Base-by-base conservation (phyloP, 2,329 filamentous ascomycete genomes). In the Magnaporthiopsis incrustans region DNA sequence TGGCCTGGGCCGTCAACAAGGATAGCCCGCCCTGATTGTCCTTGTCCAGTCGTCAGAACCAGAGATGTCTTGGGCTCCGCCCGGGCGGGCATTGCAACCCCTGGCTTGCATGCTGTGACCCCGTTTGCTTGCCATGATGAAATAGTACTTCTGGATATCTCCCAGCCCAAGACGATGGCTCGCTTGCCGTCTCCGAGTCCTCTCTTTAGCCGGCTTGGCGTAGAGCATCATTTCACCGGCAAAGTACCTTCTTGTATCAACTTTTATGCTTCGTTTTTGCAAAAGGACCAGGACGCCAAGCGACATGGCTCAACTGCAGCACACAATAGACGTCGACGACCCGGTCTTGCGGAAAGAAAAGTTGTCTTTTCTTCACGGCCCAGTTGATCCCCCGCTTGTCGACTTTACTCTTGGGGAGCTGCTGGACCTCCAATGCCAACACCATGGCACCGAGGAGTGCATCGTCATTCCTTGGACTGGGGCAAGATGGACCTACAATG, bases 401-500 rank as follows among this genome's bases (percentile, higher is more conserved):
- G 85, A 91, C 66, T 77, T 92, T 61, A 92, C 89, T 0, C 81
- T 93, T 10, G 87, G 88, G 7, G 87, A 91, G 71, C 81, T 93
- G 1, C 80, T 93, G 56, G 86, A 89, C 66, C 80, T 90, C 18
- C 90, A 93, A 75, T 87, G 84, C 59, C 80, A 85, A 61, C 81
- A 85, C 60, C 86, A 89, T 73, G 84, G 85, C 30, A 79, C 83
- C 62, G 81, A 84, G 63, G 89, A 92, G 72, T 89, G 85, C 66
- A 75, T 93, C 57, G 82, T 92, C 30, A 89, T 90, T 62, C 88
- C 89, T 0, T 92, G 89, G 89, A 92, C 89, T 0, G 86, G 86
- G 1, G 84, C 88, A 4, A 80, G 90, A 70, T 92, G 89, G 89
- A 89, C 87, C 0, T 90, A 89, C 75, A 81, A 83, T 66, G 80